A percentile compares a stretch with the other conserved stretches of the same genome.
These are phyloP conservation scores for Zarea fungicola DNA, from an alignment of 2,329 filamentous ascomycete genomes.

Conservation along the genomic window DNA sequence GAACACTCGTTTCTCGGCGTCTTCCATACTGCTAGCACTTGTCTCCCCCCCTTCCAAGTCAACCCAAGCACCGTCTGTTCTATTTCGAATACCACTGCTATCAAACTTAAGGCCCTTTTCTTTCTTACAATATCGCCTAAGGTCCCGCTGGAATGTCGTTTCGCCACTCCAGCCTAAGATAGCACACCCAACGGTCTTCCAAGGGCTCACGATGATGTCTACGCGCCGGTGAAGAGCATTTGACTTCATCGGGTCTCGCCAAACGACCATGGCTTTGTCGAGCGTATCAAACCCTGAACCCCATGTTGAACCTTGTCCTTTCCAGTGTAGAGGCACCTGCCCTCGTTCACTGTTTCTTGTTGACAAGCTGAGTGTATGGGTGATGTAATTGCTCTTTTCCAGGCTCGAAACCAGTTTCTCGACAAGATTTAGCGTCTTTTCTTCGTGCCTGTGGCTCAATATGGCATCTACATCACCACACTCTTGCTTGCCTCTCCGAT, in stretches of 20 bases:
- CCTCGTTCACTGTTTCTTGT: conserved; percentile 66
- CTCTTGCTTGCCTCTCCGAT: conserved; percentile 68
- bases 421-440: conserved; percentile 64
- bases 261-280: conserved; percentile 89
- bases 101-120: conserved; percentile 78
- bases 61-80: conserved; percentile 61
- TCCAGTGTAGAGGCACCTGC: conserved; percentile 55
- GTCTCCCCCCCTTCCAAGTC: conserved; percentile 58
- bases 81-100: conserved; percentile 74
- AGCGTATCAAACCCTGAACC: conserved; percentile 75
- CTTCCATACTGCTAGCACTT: conserved; percentile 56
- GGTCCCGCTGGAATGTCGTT: conserved; percentile 83
- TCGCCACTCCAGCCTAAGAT: conserved; percentile 84
- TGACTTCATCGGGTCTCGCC: conserved; percentile 51
- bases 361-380: conserved; percentile 71
- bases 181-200: conserved; percentile 84
- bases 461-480: conserved; percentile 84
- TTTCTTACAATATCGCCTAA: conserved; percentile 73
- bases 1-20: conserved; percentile 78
- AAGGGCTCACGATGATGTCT: conserved; percentile 86
- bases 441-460: conserved; percentile 70
- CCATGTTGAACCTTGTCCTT: conserved; percentile 29
- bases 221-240: conserved; percentile 67
- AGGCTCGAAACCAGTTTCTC: conserved; percentile 65
- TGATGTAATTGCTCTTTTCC: conserved; percentile 66